These are phyloP conservation scores for Pyracantha coccinea DNA, from an alignment of 331 rosid species.

Conservation along the genomic window DNA sequence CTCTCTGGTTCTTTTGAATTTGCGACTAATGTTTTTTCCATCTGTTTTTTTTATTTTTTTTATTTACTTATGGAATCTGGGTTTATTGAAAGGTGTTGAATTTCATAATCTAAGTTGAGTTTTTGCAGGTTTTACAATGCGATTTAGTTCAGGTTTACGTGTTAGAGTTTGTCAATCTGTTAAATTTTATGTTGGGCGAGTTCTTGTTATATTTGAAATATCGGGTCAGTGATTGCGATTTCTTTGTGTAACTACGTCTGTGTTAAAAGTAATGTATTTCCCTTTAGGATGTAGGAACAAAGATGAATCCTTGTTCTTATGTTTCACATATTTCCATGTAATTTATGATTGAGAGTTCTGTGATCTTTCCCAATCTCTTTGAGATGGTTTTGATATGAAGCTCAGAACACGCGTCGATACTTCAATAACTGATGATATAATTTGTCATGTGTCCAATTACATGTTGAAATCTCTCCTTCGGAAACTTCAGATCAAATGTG, in stretches of 20 bases:
- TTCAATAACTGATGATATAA: not conserved
- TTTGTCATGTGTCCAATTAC: not conserved
- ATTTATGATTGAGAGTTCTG: not conserved
- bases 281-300: not conserved
- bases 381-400: not conserved
- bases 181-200: not conserved
- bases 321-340: not conserved
- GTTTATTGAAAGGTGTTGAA: constrained; percentile 4
- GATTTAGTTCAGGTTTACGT: not conserved
- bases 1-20: not conserved
- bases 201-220: too few relatives aligned
- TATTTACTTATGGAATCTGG: not conserved
- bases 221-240: not conserved
- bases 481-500: not conserved
- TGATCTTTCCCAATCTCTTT: not conserved
- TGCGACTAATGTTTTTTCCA: not conserved
- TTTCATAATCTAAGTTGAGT: not conserved
- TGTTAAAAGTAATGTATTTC: not conserved
- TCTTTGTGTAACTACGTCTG: not conserved
- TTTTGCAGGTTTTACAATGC: not conserved
- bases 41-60: not conserved
- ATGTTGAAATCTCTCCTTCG: too few relatives aligned
- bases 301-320: not conserved
- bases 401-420: not conserved
- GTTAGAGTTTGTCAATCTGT: not conserved